Conservation (phyloP, 169 alveolate genomes). For the Plasmodium malariae region DNA sequence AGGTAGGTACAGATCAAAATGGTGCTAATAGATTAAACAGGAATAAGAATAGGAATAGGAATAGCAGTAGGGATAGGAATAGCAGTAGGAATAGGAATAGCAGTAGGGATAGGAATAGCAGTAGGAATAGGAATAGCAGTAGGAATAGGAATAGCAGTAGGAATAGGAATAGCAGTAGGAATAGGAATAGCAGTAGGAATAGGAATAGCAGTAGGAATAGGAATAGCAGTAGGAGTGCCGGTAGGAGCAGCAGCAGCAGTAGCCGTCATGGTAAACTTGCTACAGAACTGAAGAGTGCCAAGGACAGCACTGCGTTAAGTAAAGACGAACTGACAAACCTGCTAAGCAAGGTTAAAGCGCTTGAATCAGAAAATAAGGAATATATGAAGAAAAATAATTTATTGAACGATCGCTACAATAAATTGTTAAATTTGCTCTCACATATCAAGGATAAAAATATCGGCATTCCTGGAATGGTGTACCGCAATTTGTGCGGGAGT, state of each 20-base stretch:
- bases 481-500: background rate
- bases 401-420: slow-evolving; percentile 31
- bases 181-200: background rate
- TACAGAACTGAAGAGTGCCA: too few relatives aligned
- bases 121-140: background rate
- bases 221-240: background rate
- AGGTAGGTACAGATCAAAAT: too few relatives aligned
- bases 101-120: background rate
- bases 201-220: background rate
- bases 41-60: too few relatives aligned
- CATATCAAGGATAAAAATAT: slow-evolving; percentile 10
- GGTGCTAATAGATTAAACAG: too few relatives aligned
- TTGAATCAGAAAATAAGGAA: slow-evolving; percentile 48
- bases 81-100: background rate
- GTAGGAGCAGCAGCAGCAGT: background rate
- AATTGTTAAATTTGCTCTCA: slow-evolving; percentile 10
- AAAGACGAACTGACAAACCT: background rate
- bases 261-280: too few relatives aligned
- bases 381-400: slow-evolving; percentile 5
- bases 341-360: slow-evolving; percentile 17
- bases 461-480: background rate
- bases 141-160: background rate
- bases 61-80: too few relatives aligned
- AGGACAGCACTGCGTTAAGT: background rate
- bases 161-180: background rate